Base-by-base conservation (phyloP, 345 rosid genomes). In the Linum trigynum region DNA sequence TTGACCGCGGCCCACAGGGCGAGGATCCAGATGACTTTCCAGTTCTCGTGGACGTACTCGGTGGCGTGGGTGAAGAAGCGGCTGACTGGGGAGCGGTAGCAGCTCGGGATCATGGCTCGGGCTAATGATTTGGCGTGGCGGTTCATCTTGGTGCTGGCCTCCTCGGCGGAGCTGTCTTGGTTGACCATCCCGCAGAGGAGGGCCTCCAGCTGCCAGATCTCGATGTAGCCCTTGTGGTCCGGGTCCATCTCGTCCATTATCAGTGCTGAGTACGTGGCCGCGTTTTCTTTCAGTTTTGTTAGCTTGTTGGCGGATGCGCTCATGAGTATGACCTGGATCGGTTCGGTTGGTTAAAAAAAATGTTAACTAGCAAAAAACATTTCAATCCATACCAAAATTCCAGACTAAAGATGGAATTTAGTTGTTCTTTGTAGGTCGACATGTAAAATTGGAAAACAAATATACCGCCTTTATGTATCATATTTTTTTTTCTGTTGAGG, bases 81-180 rank as follows among this genome's bases (percentile, higher is more conserved):
- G 14, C 11, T 48, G 14, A 48, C 14, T 48, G 53, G 53, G 61
- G 83, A 84, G 70, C 92, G 78, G 64, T 90, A 90, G 62, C 74
- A 73, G 61, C 73, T 77, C 2, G 99, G 97, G 67, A 94, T 86
- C 99, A 94, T 94, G 14, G 92, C 82, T 48, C 53, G 9, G 53
- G 53, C 53, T 48, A 12, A 48, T 1, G 11, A 15, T 14, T 48
- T 48, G 53, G 53, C 53, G 9, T 15, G 81, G 66, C 61, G 74
- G 53, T 48, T 12, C 14, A 48, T 12, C 53, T 48, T 1, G 14
- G 53, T 48, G 53, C 53, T 48, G 9, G 53, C 9, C 53, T 48
- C 32, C 32, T 23, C 32, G 32, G 32, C 32, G 32, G 32, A 23
- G 53, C 14, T 9, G 53, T 48, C 14, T 48, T 9, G 53, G 14